These are phyloP conservation scores for Komagataella phaffii DNA, from an alignment of 805 yeast genomes.

Conservation along the genomic window DNA sequence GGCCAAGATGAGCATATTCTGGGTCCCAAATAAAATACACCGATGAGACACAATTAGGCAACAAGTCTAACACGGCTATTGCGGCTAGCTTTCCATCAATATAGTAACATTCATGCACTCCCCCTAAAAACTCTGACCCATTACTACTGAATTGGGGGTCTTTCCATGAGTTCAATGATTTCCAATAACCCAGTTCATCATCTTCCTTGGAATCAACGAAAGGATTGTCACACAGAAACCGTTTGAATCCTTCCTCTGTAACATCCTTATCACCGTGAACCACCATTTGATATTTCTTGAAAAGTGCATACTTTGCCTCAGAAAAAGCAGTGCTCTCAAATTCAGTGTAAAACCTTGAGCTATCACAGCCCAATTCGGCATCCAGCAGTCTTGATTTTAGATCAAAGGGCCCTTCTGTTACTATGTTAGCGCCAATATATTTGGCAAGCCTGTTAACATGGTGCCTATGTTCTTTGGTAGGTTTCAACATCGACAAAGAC, in stretches of 20 bases:
- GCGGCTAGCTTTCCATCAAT: slow-evolving; percentile 52
- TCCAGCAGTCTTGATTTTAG: slow-evolving; percentile 4
- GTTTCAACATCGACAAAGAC: slow-evolving; percentile 24
- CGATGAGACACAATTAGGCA: slow-evolving; percentile 68
- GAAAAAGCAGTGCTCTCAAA: slow-evolving; percentile 41
- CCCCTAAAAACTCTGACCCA: slow-evolving; percentile 28
- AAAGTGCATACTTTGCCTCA: slow-evolving; percentile 48
- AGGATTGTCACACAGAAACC: slow-evolving; percentile 63
- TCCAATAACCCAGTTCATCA: slow-evolving; percentile 24
- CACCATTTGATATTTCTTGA: slow-evolving; percentile 50
- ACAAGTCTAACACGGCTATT: slow-evolving; percentile 60
- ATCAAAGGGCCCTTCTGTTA: slow-evolving; percentile 3
- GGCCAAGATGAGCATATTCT: slow-evolving; percentile 48
- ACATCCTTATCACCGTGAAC: slow-evolving; percentile 57
- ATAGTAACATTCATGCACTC: slow-evolving; percentile 72
- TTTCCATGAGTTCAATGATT: slow-evolving; percentile 25
- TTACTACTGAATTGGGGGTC: slow-evolving; percentile 4
- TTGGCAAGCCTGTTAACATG: slow-evolving; percentile 46
- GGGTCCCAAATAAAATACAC: slow-evolving; percentile 89
- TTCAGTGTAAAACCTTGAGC: slow-evolving; percentile 19
- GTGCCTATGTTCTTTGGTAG: slow-evolving; percentile 56
- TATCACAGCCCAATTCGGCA: slow-evolving; percentile 5
- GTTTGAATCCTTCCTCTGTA: slow-evolving; percentile 31
- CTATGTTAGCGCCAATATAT: slow-evolving; percentile 14
- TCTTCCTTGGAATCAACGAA: slow-evolving; percentile 22